Evolutionary conservation across 2,329 filamentous ascomycete species (phyloP).

Genomic region (Zasmidium cellare): DNA sequence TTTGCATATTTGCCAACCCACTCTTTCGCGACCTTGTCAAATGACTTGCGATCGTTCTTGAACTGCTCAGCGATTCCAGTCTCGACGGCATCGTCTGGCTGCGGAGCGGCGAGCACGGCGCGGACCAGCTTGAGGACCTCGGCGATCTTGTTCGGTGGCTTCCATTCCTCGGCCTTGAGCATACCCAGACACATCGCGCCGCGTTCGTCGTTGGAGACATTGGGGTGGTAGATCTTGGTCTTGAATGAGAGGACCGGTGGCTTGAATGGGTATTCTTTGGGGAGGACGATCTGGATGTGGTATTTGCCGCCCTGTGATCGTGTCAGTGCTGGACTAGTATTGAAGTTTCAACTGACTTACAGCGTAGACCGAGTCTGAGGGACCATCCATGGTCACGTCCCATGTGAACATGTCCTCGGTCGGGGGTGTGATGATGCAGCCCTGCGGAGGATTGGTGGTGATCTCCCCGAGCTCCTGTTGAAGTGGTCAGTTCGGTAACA

Average conservation of each 20-base stretch:
- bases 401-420: slow-evolving; percentile 69
- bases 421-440: slow-evolving; percentile 57
- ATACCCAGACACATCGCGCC: slow-evolving; percentile 84
- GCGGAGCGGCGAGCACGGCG: slow-evolving; percentile 74
- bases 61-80: slow-evolving; percentile 82
- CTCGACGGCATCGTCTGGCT: slow-evolving; percentile 88
- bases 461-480: slow-evolving; percentile 62
- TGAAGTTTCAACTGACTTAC: slow-evolving; percentile 50
- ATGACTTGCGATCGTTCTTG: slow-evolving; percentile 65
- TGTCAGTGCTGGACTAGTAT: not conserved
- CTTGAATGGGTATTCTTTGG: slow-evolving; percentile 86
- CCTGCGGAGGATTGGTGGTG: slow-evolving; percentile 54
- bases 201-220: slow-evolving; percentile 82
- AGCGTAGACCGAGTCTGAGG: slow-evolving; percentile 63
- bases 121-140: slow-evolving; percentile 76
- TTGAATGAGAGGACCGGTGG: slow-evolving; percentile 75
- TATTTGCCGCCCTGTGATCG: slow-evolving; percentile 68
- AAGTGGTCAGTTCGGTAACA: slow-evolving; percentile 7
- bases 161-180: slow-evolving; percentile 87
- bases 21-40: slow-evolving; percentile 71
- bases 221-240: slow-evolving; percentile 94
- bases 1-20: slow-evolving; percentile 74
- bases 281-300: slow-evolving; percentile 70
- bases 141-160: slow-evolving; percentile 75
- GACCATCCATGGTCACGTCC: slow-evolving; percentile 67